phyloP scores from a whole-genome alignment of 257 asterid species.

The Solanum clarkiae region DNA sequence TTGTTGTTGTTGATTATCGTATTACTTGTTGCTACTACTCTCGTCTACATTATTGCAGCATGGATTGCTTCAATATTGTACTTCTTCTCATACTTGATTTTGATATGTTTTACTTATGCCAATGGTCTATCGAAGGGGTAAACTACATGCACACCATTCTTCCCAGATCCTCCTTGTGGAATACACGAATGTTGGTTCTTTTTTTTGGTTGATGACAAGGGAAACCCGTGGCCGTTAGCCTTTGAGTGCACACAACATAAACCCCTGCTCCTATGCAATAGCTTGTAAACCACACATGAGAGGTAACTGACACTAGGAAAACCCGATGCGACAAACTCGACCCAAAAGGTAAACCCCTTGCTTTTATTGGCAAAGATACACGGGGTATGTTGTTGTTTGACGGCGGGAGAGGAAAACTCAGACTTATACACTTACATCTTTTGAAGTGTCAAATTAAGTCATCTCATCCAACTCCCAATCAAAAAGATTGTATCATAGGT shows the following conservation, averaged over 20 bases:
- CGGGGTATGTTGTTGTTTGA: background rate
- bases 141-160: background rate
- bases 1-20: too few species aligned
- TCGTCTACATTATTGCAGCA: background rate
- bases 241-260: too few species aligned
- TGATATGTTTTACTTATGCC: background rate
- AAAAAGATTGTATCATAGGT: background rate
- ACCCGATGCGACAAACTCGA: too few species aligned
- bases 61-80: background rate
- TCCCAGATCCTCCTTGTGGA: background rate
- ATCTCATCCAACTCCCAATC: background rate
- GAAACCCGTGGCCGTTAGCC: too few species aligned
- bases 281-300: too few species aligned
- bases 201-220: too few species aligned
- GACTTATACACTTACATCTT: background rate
- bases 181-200: too few species aligned
- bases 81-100: background rate
- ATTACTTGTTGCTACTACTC: background rate
- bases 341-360: too few species aligned
- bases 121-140: background rate
- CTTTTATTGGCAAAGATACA: background rate
- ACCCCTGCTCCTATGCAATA: too few species aligned
- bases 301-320: too few species aligned
- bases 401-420: background rate
- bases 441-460: background rate